Conservation (phyloP, 148 eudicot genomes). For the Simmondsia chinensis region DNA sequence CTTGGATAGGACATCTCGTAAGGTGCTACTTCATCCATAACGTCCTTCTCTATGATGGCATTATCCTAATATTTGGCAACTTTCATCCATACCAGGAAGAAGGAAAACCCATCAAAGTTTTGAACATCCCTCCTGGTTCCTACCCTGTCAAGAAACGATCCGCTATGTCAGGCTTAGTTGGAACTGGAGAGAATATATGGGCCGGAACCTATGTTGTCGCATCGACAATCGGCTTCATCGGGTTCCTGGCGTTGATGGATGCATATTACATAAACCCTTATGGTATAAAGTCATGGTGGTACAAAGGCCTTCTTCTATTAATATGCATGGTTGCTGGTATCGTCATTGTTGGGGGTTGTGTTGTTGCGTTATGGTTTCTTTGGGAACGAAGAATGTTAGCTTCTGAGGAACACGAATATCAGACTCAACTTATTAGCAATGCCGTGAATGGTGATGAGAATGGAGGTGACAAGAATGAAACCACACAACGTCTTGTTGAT, state of each 20-base stretch:
- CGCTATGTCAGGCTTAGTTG: constrained; percentile 63
- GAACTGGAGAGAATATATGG: constrained; percentile 78
- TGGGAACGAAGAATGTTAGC: constrained; percentile 46
- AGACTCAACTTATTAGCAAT: constrained; percentile 6
- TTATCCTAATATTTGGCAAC: background rate
- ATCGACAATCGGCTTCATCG: constrained; percentile 52
- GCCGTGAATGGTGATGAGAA: constrained; percentile 9
- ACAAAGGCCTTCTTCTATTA: constrained; percentile 73
- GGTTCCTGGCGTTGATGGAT: constrained; percentile 41
- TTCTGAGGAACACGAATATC: constrained; percentile 13
- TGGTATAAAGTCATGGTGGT: constrained; percentile 50
- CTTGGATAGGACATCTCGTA: too few relatives aligned
- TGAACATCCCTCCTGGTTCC: constrained; percentile 21
- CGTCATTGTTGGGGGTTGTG: constrained; percentile 59
- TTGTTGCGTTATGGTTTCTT: constrained; percentile 58
- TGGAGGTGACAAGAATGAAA: constrained; percentile 11
- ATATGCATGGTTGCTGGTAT: constrained; percentile 67
- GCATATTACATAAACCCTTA: constrained; percentile 49
- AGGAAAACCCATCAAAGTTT: constrained; percentile 25
- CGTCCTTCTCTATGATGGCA: constrained; percentile 4
- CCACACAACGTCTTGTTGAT: constrained; percentile 15
- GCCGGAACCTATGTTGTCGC: constrained; percentile 49
- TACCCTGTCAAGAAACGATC: constrained; percentile 21
- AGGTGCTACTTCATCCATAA: too few relatives aligned
- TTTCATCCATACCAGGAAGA: constrained; percentile 49